Conservation (phyloP, 2,329 filamentous ascomycete species). For the Pseudogymnoascus sp. region DNA sequence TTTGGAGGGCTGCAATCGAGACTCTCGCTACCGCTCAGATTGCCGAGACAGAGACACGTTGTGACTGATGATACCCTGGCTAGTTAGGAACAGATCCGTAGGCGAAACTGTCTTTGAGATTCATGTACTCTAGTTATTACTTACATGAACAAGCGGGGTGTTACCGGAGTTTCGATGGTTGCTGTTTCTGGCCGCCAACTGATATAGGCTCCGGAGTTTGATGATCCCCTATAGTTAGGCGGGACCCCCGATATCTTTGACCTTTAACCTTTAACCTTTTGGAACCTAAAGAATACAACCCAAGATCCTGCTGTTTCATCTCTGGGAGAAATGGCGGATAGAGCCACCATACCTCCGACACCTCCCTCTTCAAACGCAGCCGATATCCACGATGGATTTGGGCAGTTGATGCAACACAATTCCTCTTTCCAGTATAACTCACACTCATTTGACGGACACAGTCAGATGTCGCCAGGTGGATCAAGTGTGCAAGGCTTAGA, state of each 20-base stretch:
- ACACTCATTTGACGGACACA: neutral
- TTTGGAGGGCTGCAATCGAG: constrained; percentile 1
- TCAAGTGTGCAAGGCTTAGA: neutral
- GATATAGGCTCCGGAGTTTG: neutral
- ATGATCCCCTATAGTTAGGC: neutral
- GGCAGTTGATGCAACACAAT: neutral
- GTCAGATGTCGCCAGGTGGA: neutral
- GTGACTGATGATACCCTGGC: constrained; percentile 3
- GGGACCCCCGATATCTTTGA: constrained; percentile 6
- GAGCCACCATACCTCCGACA: neutral
- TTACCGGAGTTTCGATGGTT: neutral
- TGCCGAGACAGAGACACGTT: constrained; percentile 1
- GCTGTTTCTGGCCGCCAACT: neutral
- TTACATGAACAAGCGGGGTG: constrained; percentile 1
- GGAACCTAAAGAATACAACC: constrained; percentile 5
- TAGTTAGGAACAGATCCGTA: neutral
- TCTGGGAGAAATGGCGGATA: neutral
- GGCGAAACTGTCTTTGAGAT: constrained; percentile 5
- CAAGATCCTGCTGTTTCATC: neutral
- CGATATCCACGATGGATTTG: neutral
- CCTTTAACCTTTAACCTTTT: neutral
- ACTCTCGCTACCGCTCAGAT: constrained; percentile 1
- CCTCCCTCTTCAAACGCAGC: neutral
- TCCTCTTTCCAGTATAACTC: neutral
- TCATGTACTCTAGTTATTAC: constrained; percentile 5